Evolutionary conservation across 1,284 basidiomycete species (phyloP).

Genomic region (Amylostereum areolatum): DNA sequence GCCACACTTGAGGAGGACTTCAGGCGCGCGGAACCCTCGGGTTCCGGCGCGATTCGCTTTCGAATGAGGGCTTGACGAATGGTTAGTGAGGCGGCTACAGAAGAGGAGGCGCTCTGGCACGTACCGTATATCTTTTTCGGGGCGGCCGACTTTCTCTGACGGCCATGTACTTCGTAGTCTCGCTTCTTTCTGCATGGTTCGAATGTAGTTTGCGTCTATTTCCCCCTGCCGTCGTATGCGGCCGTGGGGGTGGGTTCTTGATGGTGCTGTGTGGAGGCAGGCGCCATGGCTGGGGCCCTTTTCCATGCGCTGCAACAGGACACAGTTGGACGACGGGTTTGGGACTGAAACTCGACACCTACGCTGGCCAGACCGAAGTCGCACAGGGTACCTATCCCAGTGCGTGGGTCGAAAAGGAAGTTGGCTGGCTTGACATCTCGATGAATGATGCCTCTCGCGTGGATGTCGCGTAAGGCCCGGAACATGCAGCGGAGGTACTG

Average conservation of each 20-base stretch:
- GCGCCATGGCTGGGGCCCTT: constrained; percentile 39
- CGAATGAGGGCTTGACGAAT: constrained; percentile 59
- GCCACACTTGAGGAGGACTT: constrained; percentile 93
- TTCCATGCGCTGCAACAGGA: constrained; percentile 47
- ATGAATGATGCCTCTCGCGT: constrained; percentile 87
- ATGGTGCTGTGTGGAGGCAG: constrained; percentile 72
- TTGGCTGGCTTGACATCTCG: constrained; percentile 99
- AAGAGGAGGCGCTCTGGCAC: constrained; percentile 1
- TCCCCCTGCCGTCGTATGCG: constrained; percentile 32
- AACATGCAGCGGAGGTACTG: constrained; percentile 91
- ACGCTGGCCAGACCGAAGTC: constrained; percentile 96
- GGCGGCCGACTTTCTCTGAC: constrained; percentile 71
- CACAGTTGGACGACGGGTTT: neutral
- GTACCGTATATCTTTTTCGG: constrained; percentile 61
- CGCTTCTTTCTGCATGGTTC: constrained; percentile 55
- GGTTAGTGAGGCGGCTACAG: neutral
- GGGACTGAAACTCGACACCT: constrained; percentile 21
- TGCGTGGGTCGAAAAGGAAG: constrained; percentile 89
- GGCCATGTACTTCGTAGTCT: constrained; percentile 46
- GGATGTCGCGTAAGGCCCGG: constrained; percentile 85
- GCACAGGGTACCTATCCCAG: constrained; percentile 82
- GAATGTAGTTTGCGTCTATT: constrained; percentile 39
- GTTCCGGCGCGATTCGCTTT: constrained; percentile 98
- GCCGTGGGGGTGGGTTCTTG: constrained; percentile 64
- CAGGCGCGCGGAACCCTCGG: constrained; percentile 93